These are phyloP conservation scores for Chaetomium cochliodes DNA, from an alignment of 495 filamentous ascomycete species.

Conservation along the genomic window DNA sequence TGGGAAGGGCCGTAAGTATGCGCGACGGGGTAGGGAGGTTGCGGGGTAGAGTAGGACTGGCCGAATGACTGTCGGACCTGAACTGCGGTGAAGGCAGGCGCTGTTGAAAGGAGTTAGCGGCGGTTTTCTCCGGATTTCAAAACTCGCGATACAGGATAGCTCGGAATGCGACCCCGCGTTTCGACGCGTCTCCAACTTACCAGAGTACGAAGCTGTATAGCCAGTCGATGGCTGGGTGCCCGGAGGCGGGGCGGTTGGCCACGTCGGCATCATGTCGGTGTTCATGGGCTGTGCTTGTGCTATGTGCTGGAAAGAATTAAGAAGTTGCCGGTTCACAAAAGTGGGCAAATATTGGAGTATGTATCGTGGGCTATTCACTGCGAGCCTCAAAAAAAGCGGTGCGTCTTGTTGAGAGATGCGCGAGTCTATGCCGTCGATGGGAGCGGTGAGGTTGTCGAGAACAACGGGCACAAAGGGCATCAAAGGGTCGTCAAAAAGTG, in stretches of 20 bases:
- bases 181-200: slow-evolving; percentile 19
- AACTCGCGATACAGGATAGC: neutral
- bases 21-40: slow-evolving; percentile 31
- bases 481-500: slow-evolving; percentile 6
- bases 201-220: slow-evolving; percentile 35
- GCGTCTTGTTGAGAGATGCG: neutral
- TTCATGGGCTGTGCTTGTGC: slow-evolving; percentile 8
- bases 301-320: neutral
- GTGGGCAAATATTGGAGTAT: neutral
- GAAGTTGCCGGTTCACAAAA: neutral
- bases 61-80: slow-evolving; percentile 47
- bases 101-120: slow-evolving; percentile 35
- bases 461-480: neutral
- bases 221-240: slow-evolving; percentile 37
- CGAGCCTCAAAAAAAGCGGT: neutral
- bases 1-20: slow-evolving; percentile 30
- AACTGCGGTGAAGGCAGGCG: slow-evolving; percentile 54
- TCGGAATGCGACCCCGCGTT: neutral
- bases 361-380: neutral
- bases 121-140: slow-evolving; percentile 1
- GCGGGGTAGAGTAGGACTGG: slow-evolving; percentile 39
- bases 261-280: slow-evolving; percentile 35
- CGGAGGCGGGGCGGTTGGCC: slow-evolving; percentile 33
- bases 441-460: slow-evolving; percentile 9
- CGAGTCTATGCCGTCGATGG: slow-evolving; percentile 1